These are phyloP conservation scores for Yamadazyma diospyri DNA, from an alignment of 1,139 yeast species.

Conservation along the genomic window DNA sequence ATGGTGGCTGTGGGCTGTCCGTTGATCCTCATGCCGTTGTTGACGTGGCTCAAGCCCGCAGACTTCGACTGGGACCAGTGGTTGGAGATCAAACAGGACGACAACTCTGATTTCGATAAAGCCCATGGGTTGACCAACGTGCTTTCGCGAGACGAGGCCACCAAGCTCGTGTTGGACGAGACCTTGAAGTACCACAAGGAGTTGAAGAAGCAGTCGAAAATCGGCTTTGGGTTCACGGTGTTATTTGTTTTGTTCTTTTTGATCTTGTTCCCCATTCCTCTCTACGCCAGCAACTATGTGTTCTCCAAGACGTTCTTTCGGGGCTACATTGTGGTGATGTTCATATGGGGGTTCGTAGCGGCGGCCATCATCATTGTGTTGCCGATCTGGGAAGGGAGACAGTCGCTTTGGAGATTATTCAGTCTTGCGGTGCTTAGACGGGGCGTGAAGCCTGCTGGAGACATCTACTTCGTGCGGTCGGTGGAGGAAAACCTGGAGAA, in stretches of 20 bases:
- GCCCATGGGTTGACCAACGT: conserved; percentile 13
- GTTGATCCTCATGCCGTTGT: conserved; percentile 19
- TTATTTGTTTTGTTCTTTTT: conserved; percentile 20
- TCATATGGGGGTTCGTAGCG: conserved; percentile 29
- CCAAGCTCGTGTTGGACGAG: conserved; percentile 19
- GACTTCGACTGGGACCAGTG: conserved; percentile 22
- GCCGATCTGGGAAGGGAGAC: conserved; percentile 34
- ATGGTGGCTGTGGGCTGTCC: conserved; percentile 29
- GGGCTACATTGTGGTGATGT: conserved; percentile 30
- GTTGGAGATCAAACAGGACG: conserved; percentile 24
- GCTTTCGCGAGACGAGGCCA: conserved; percentile 20
- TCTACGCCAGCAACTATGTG: conserved; percentile 28
- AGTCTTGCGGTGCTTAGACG: conserved; percentile 9
- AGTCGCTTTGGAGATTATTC: conserved; percentile 13
- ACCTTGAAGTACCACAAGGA: conserved; percentile 17
- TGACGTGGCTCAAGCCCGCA: conserved; percentile 27
- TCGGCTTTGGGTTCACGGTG: conserved; percentile 15
- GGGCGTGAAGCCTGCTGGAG: conserved; percentile 14
- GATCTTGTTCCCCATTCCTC: conserved; percentile 24
- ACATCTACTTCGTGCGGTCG: conserved; percentile 13
- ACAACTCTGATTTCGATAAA: conserved; percentile 23
- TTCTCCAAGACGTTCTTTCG: conserved; percentile 30
- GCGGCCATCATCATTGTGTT: conserved; percentile 29
- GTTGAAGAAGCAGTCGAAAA: conserved; percentile 20
- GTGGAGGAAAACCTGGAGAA: conserved; percentile 5